Percentiles rank a stretch among this genome's conserved stretches.
phyloP scores from a whole-genome alignment of 129 eudicot species.

The Centaurea solstitialis region DNA sequence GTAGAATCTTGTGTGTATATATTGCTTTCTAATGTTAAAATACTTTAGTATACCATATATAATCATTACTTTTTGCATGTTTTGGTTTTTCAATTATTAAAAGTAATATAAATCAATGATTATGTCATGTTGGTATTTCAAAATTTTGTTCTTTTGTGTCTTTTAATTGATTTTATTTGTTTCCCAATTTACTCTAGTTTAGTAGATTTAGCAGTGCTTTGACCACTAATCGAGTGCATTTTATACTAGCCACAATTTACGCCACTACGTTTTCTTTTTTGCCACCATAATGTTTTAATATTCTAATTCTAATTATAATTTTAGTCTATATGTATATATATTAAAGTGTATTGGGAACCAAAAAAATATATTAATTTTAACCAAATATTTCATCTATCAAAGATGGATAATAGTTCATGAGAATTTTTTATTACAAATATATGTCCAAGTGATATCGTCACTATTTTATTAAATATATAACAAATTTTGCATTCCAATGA shows the following conservation, averaged over 20 bases:
- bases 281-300: constrained; percentile 7
- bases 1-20: no score
- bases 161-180: background rate
- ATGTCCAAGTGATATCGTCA: no score
- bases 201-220: constrained; percentile 29
- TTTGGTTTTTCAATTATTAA: background rate
- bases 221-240: constrained; percentile 32
- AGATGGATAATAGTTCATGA: background rate
- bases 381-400: background rate
- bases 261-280: constrained; percentile 21
- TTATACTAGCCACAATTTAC: constrained; percentile 25
- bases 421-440: no score
- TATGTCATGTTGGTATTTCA: background rate
- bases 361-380: background rate
- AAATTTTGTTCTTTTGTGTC: background rate
- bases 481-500: no score
- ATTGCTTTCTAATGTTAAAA: background rate
- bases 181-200: background rate
- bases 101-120: background rate
- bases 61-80: background rate
- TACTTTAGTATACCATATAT: background rate
- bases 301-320: background rate
- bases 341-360: background rate
- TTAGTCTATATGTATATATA: background rate
- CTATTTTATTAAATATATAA: no score